These are phyloP conservation scores for Tricholoma bakamatsutake DNA, from an alignment of 768 basidiomycete genomes.

Conservation along the genomic window DNA sequence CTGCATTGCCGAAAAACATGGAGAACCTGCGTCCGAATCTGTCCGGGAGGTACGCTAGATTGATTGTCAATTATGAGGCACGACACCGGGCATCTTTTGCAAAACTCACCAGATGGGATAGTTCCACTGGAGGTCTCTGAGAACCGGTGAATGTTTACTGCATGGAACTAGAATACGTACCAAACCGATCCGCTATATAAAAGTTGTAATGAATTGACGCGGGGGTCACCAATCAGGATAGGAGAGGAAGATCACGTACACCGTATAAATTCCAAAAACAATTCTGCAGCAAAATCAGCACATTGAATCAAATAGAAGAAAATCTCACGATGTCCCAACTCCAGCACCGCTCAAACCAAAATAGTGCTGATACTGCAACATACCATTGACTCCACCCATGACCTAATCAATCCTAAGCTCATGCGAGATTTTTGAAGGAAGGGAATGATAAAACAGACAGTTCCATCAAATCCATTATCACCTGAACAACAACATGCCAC, in stretches of 20 bases:
- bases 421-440: neutral
- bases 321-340: constrained; percentile 34
- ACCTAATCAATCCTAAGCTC: constrained; percentile 24
- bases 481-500: constrained; percentile 44
- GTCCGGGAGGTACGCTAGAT: constrained; percentile 39
- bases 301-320: neutral
- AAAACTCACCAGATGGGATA: constrained; percentile 36
- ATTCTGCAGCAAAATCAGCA: constrained; percentile 24
- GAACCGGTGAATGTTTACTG: constrained; percentile 4
- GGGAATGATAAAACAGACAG: constrained; percentile 25
- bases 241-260: constrained; percentile 21
- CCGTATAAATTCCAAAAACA: constrained; percentile 49
- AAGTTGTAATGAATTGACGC: neutral
- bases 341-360: constrained; percentile 39
- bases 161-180: constrained; percentile 30
- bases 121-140: constrained; percentile 25
- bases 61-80: neutral
- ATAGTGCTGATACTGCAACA: constrained; percentile 41
- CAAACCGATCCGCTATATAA: constrained; percentile 31
- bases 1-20: constrained; percentile 43
- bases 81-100: neutral
- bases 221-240: constrained; percentile 2
- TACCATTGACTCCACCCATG: constrained; percentile 49
- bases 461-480: constrained; percentile 49
- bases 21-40: constrained; percentile 43